These are phyloP conservation scores for Cardiosporidium cionae DNA, from an alignment of 169 alveolate genomes.

Conservation along the genomic window DNA sequence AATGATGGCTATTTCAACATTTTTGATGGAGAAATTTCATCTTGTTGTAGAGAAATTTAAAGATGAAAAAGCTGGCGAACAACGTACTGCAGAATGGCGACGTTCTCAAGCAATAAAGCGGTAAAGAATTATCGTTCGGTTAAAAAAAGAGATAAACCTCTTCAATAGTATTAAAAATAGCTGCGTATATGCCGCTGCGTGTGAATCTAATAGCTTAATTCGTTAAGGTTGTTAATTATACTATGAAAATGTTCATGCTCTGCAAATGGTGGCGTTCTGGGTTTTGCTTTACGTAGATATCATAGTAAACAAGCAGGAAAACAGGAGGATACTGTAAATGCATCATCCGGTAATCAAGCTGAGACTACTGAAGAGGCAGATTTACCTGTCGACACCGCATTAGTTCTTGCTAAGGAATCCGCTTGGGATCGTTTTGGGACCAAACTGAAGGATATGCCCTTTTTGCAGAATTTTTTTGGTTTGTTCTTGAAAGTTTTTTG, in stretches of 20 bases:
- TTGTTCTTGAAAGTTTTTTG: too few relatives aligned
- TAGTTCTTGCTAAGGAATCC: constrained; percentile 46
- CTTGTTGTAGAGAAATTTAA: neutral
- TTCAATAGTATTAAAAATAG: too few relatives aligned
- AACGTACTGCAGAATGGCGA: neutral
- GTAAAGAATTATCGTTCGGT: too few relatives aligned
- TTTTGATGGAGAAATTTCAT: neutral
- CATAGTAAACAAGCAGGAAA: neutral
- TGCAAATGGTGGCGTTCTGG: neutral
- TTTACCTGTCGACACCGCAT: constrained; percentile 20
- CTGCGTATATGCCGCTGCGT: too few relatives aligned
- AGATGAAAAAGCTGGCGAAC: neutral
- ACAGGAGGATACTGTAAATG: neutral
- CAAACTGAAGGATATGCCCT: constrained; percentile 73
- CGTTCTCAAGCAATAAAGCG: neutral
- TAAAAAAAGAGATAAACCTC: too few relatives aligned
- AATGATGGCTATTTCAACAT: neutral
- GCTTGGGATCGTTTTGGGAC: constrained; percentile 59
- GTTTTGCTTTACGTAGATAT: neutral
- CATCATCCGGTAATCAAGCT: neutral
- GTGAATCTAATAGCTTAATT: too few relatives aligned
- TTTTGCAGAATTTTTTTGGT: constrained; percentile 67
- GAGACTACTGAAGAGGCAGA: neutral
- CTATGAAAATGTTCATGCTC: too few relatives aligned
- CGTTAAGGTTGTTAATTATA: too few relatives aligned